phyloP scores from a whole-genome alignment of 1,284 basidiomycete genomes.

The Marasmius fiardii region DNA sequence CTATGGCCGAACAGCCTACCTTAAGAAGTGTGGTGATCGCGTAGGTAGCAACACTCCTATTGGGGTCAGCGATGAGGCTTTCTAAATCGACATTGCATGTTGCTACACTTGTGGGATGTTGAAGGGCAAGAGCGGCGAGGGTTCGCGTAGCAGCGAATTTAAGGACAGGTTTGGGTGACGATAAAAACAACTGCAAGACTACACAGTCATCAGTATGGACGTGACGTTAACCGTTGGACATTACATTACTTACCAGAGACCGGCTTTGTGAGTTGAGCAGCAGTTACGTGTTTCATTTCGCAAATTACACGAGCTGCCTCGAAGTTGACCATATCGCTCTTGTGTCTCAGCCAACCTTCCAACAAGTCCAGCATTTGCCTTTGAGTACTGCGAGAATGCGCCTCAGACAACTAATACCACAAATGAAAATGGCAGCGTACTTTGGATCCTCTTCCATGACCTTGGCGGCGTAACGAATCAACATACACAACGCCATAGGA shows the following conservation, averaged over 20 bases:
- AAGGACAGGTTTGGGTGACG: conserved; percentile 89
- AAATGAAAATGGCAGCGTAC: conserved; percentile 43
- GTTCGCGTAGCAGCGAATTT: conserved; percentile 99
- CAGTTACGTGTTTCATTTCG: conserved; percentile 85
- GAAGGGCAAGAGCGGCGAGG: conserved; percentile 83
- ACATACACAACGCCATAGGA: conserved; percentile 98
- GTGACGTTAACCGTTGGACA: neutral
- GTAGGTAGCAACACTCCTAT: conserved; percentile 96
- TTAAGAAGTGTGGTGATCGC: conserved; percentile 98
- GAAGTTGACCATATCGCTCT: conserved; percentile 99
- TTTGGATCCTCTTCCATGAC: conserved; percentile 99
- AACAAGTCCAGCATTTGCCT: conserved; percentile 92
- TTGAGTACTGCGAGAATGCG: conserved; percentile 59
- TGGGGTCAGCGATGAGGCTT: conserved; percentile 94
- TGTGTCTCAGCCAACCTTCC: conserved; percentile 95
- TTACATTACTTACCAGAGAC: conserved; percentile 73
- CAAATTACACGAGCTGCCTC: conserved; percentile 98
- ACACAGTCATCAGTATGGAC: conserved; percentile 10
- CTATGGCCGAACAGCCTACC: conserved; percentile 35
- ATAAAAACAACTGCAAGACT: conserved; percentile 93
- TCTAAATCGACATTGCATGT: conserved; percentile 98
- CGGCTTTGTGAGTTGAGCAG: conserved; percentile 80
- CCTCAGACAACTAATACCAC: conserved; percentile 8
- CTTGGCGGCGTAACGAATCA: conserved; percentile 96
- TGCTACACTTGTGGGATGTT: conserved; percentile 84